Percentiles rank a stretch among this genome's conserved stretches.
Conservation (phyloP, 176 grass and related monocot genomes). For the Zoysia pacifica region DNA sequence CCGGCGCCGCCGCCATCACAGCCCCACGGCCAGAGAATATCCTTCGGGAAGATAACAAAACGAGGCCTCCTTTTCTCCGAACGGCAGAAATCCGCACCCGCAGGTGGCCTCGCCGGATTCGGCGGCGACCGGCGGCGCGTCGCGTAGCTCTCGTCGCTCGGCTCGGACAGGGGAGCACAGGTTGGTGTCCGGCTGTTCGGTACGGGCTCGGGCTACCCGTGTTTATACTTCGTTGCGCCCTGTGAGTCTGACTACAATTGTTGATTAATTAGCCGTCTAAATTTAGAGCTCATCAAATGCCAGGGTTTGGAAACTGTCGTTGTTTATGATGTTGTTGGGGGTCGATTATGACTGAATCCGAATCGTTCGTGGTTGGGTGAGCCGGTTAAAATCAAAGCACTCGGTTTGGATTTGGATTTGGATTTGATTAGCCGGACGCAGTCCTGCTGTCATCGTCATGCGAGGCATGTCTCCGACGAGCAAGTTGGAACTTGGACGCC, state of each 20-base stretch:
- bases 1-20: conserved; percentile 35
- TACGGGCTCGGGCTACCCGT: background rate
- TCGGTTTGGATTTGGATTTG: background rate
- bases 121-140: conserved; percentile 38
- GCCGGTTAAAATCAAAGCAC: background rate
- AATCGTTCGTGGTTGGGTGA: background rate
- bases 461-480: conserved; percentile 10
- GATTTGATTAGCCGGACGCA: background rate
- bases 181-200: conserved; percentile 40
- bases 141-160: conserved; percentile 33
- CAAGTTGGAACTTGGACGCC: background rate
- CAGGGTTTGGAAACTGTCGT: background rate
- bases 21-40: background rate
- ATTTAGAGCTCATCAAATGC: conserved; percentile 9
- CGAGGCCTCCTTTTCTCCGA: background rate
- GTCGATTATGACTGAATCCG: background rate
- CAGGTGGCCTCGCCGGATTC: background rate
- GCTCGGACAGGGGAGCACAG: conserved; percentile 30
- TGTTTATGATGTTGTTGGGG: background rate
- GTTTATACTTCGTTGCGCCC: background rate
- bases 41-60: conserved; percentile 17
- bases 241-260: background rate
- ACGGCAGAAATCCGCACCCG: conserved; percentile 10
- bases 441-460: background rate
- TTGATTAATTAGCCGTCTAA: background rate